Conservation (phyloP, 2,329 filamentous ascomycete genomes). For the Seiridium cupressi region DNA sequence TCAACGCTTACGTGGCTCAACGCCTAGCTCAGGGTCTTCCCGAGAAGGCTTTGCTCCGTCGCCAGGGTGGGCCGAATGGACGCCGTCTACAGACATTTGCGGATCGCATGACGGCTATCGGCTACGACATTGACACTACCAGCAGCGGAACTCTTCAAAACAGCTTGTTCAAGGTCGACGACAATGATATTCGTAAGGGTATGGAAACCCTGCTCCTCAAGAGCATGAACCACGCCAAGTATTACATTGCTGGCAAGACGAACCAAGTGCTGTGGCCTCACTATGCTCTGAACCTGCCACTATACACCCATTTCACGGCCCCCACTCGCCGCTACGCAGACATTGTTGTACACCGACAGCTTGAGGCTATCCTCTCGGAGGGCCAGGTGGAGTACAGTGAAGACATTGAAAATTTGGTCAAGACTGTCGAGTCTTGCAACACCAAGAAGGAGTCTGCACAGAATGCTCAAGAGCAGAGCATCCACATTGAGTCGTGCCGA, state of each 20-base stretch:
- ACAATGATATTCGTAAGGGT: conserved; percentile 86
- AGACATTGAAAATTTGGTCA: conserved; percentile 82
- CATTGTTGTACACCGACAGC: conserved; percentile 90
- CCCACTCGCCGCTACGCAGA: conserved; percentile 94
- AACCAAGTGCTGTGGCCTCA: conserved; percentile 77
- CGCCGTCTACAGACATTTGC: conserved; percentile 87
- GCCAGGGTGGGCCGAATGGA: conserved; percentile 81
- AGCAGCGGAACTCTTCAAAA: conserved; percentile 92
- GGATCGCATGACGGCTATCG: conserved; percentile 88
- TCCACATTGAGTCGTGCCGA: conserved; percentile 96
- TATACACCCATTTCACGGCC: conserved; percentile 97
- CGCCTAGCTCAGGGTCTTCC: conserved; percentile 76
- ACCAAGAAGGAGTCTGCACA: conserved; percentile 99
- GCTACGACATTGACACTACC: conserved; percentile 83
- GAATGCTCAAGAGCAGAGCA: conserved; percentile 96
- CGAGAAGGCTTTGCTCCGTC: conserved; percentile 88
- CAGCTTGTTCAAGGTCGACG: conserved; percentile 90
- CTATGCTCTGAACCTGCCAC: conserved; percentile 86
- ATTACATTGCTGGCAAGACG: conserved; percentile 82
- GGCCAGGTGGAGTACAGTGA: conserved; percentile 83
- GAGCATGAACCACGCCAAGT: conserved; percentile 94
- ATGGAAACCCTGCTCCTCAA: conserved; percentile 97
- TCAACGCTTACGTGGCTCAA: conserved; percentile 85
- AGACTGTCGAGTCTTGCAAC: conserved; percentile 94
- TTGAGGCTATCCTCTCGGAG: conserved; percentile 81